A percentile compares a stretch with the other conserved stretches of the same genome.
phyloP scores from a whole-genome alignment of 495 filamentous ascomycete species.

The Emericellopsis terricola region DNA sequence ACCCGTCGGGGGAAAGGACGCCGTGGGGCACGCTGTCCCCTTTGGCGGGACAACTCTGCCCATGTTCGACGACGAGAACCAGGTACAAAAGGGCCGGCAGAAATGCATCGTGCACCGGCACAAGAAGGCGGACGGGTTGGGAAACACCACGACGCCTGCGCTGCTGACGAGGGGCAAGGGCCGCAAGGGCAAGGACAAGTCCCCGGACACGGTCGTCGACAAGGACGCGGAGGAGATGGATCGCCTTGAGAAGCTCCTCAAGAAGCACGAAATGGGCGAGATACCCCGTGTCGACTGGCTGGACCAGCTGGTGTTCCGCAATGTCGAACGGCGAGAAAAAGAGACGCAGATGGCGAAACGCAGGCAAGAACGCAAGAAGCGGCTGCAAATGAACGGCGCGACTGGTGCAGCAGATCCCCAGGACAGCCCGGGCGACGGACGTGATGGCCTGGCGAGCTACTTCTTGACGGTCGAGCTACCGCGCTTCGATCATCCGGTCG shows the following conservation, averaged over 20 bases:
- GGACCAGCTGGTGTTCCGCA: conserved; percentile 79
- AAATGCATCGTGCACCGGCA: conserved; percentile 75
- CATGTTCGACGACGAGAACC: conserved; percentile 79
- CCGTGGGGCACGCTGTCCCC: conserved; percentile 59
- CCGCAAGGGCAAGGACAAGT: conserved; percentile 28
- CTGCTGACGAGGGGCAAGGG: conserved; percentile 24
- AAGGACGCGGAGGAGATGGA: conserved; percentile 61
- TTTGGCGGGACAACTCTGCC: conserved; percentile 88
- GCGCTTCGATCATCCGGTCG: conserved; percentile 87
- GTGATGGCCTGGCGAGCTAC: conserved; percentile 32
- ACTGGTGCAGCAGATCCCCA: conserved; percentile 8
- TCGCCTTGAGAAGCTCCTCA: conserved; percentile 70
- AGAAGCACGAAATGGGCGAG: conserved; percentile 96
- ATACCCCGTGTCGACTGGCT: conserved; percentile 87
- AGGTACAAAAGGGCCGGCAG: conserved; percentile 76
- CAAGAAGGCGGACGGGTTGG: conserved; percentile 71
- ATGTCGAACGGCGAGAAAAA: conserved; percentile 53
- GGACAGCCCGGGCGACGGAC: conserved; percentile 28
- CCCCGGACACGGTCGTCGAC: conserved; percentile 15
- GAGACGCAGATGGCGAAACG: conserved; percentile 35
- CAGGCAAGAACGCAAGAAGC: conserved; percentile 18
- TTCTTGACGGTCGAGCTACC: conserved; percentile 79
- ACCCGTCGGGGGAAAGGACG: conserved; percentile 45
- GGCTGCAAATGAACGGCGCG: conserved; percentile 11
- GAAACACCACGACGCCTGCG: conserved; percentile 61